These are phyloP conservation scores for Crotalaria pallida DNA, from an alignment of 306 rosid species.

Conservation along the genomic window DNA sequence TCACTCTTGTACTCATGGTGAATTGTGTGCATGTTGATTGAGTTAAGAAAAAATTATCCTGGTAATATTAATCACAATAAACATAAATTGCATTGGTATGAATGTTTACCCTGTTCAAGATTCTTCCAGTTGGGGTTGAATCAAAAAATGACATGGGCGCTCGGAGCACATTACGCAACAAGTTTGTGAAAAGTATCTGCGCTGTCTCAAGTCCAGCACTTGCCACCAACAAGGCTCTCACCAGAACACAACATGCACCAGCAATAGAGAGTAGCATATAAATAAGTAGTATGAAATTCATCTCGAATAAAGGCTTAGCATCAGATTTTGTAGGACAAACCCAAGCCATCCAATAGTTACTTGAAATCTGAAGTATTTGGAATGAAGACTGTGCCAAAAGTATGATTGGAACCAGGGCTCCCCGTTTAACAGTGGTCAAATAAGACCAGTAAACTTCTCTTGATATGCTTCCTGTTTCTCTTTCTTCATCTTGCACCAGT, in stretches of 20 bases:
- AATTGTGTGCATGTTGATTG: not conserved
- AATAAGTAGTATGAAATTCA: slow-evolving; percentile 51
- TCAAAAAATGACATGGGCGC: slow-evolving; percentile 96
- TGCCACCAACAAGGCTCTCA: slow-evolving; percentile 54
- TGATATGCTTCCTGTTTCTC: slow-evolving; percentile 92
- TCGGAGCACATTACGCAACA: slow-evolving; percentile 66
- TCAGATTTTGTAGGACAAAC: slow-evolving; percentile 71
- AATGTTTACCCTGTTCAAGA: slow-evolving; percentile 73
- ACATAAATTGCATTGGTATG: not conserved
- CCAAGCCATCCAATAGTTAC: slow-evolving; percentile 99
- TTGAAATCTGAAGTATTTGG: slow-evolving; percentile 81
- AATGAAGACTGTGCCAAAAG: slow-evolving; percentile 77
- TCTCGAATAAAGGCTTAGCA: slow-evolving; percentile 40
- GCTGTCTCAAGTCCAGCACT: slow-evolving; percentile 74
- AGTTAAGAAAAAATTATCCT: not conserved
- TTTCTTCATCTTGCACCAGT: slow-evolving; percentile 86
- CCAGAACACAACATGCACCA: slow-evolving; percentile 65
- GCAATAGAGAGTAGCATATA: slow-evolving; percentile 64
- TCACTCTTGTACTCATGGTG: not conserved
- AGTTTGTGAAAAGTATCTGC: slow-evolving; percentile 61
- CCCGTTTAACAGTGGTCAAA: slow-evolving; percentile 69
- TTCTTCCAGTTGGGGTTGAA: slow-evolving; percentile 98
- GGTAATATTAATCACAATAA: not conserved
- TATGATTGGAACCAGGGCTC: slow-evolving; percentile 68
- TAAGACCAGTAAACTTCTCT: slow-evolving; percentile 78